phyloP scores from a whole-genome alignment of 1,139 yeast genomes.

The Wickerhamiella infanticola region DNA sequence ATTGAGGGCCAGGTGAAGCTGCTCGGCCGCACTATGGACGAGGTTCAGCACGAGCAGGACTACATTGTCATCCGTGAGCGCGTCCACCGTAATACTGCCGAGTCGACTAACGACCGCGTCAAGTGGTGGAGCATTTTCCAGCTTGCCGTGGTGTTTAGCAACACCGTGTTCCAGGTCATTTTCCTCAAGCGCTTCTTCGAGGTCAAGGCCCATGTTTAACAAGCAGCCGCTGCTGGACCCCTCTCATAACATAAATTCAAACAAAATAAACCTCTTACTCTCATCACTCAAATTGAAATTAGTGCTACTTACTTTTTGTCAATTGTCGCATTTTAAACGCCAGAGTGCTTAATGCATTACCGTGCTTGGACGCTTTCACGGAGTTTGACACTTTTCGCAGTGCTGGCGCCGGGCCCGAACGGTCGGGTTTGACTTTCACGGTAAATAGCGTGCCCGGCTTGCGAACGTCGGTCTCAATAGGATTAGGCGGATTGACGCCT shows the following conservation, averaged over 20 bases:
- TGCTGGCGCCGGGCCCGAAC: too few relatives aligned
- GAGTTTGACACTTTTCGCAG: too few relatives aligned
- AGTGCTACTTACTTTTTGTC: too few relatives aligned
- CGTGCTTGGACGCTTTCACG: too few relatives aligned
- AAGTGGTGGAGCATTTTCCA: slow-evolving; percentile 98
- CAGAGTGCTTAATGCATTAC: too few relatives aligned
- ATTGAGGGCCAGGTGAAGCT: slow-evolving; percentile 74
- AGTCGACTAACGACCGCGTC: slow-evolving; percentile 89
- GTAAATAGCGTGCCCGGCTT: neutral
- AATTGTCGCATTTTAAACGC: too few relatives aligned
- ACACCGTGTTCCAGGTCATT: slow-evolving; percentile 84
- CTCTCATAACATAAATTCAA: too few relatives aligned
- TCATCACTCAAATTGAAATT: too few relatives aligned
- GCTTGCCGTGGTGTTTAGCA: slow-evolving; percentile 65
- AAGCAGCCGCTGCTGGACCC: too few relatives aligned
- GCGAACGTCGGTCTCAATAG: neutral
- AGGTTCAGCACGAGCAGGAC: slow-evolving; percentile 73
- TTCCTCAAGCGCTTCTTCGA: slow-evolving; percentile 91
- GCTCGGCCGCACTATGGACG: slow-evolving; percentile 61
- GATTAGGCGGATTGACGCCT: neutral
- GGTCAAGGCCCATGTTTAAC: slow-evolving; percentile 71
- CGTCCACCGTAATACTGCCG: slow-evolving; percentile 97
- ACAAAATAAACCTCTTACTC: too few relatives aligned
- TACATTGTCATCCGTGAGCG: slow-evolving; percentile 93
- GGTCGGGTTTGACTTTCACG: too few relatives aligned